These are phyloP conservation scores for Phytomonas sp. DNA, from an alignment of 208 protist genomes.

Conservation along the genomic window DNA sequence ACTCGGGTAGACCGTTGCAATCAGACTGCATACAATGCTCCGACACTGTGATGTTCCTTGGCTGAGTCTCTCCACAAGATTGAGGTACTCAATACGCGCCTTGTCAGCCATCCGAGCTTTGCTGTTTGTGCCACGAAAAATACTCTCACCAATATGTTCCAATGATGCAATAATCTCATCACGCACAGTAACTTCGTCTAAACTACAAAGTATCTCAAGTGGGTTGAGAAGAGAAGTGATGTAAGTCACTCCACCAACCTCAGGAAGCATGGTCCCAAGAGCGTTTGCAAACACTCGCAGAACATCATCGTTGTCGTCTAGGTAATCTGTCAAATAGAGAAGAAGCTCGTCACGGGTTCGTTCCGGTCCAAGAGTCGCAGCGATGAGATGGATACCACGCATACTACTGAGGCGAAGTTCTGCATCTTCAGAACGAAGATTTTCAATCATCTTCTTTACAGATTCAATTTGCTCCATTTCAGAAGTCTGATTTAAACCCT, in stretches of 20 bases:
- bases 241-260: constrained; percentile 93
- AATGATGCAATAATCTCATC: constrained; percentile 92
- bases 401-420: constrained; percentile 95
- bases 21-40: constrained; percentile 90
- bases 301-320: constrained; percentile 99
- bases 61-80: constrained; percentile 80
- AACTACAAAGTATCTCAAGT: constrained; percentile 92
- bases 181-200: constrained; percentile 96
- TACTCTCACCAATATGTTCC: constrained; percentile 47
- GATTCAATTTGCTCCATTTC: constrained; percentile 89
- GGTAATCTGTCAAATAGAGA: constrained; percentile 95
- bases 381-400: constrained; percentile 95
- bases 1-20: constrained; percentile 86
- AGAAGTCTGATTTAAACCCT: background rate
- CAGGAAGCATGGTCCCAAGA: constrained; percentile 94
- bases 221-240: constrained; percentile 87
- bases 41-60: constrained; percentile 93
- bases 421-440: constrained; percentile 94
- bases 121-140: constrained; percentile 42
- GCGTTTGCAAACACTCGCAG: constrained; percentile 95
- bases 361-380: constrained; percentile 93
- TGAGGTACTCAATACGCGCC: constrained; percentile 84
- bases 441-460: constrained; percentile 94
- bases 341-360: constrained; percentile 95
- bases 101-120: constrained; percentile 13